These are phyloP conservation scores for Alternaria dauci DNA, from an alignment of 2,329 filamentous ascomycete genomes.

Conservation along the genomic window DNA sequence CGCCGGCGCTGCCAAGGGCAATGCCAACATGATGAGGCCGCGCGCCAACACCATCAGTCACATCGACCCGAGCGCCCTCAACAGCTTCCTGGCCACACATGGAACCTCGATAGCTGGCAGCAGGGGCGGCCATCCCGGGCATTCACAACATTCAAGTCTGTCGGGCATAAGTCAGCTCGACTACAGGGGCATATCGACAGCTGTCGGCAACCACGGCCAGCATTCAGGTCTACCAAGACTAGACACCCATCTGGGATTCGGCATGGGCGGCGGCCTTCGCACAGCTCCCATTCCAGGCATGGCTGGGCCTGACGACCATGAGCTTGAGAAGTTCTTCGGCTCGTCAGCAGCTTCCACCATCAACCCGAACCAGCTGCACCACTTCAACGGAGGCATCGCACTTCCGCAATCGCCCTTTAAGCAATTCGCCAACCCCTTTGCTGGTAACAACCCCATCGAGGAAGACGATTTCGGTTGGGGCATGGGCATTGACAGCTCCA, in stretches of 20 bases:
- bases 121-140: constrained; percentile 59
- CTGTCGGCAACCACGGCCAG: constrained; percentile 71
- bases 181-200: constrained; percentile 76
- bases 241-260: constrained; percentile 78
- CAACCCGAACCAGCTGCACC: constrained; percentile 77
- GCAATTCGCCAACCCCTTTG: constrained; percentile 60
- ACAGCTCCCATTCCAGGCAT: constrained; percentile 70
- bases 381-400: constrained; percentile 81
- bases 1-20: constrained; percentile 57
- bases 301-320: constrained; percentile 67
- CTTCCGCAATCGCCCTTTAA: constrained; percentile 61
- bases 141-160: constrained; percentile 78
- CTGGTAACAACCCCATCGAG: constrained; percentile 66
- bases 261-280: constrained; percentile 72
- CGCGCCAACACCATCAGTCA: constrained; percentile 97
- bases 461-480: constrained; percentile 88
- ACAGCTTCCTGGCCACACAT: constrained; percentile 69
- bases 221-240: constrained; percentile 79
- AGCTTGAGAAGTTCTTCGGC: constrained; percentile 76
- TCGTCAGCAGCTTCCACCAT: constrained; percentile 64
- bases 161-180: constrained; percentile 71
- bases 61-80: constrained; percentile 79
- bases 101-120: constrained; percentile 61
- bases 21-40: constrained; percentile 74
- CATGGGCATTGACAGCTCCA: constrained; percentile 79